phyloP scores from a whole-genome alignment of 805 yeast species.

The Diddensiella santjacobensis region DNA sequence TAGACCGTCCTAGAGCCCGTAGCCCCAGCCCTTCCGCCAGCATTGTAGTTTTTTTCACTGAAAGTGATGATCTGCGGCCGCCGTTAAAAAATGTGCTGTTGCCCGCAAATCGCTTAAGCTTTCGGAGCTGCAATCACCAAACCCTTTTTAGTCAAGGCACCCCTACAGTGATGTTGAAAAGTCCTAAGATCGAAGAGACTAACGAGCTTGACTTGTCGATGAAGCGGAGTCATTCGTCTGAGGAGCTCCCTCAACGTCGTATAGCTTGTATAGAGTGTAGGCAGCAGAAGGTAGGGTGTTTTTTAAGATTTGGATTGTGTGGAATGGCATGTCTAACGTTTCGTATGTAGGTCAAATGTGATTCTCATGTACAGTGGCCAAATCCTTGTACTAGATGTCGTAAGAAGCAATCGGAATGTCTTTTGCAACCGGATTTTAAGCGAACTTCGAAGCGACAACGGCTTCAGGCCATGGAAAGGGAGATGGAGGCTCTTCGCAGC shows the following conservation, averaged over 20 bases:
- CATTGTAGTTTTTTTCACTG: no score
- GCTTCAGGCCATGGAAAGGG: conserved; percentile 57
- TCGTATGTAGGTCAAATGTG: conserved; percentile 61
- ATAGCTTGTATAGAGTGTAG: conserved; percentile 94
- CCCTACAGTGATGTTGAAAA: no score
- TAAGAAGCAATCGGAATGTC: conserved; percentile 66
- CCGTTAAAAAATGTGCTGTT: no score
- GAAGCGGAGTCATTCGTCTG: neutral
- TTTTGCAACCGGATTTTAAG: conserved; percentile 75
- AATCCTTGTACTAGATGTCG: conserved; percentile 78
- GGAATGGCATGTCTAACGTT: conserved; percentile 8
- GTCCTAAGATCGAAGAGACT: no score
- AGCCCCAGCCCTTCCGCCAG: conserved; percentile 1
- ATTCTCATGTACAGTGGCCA: conserved; percentile 73
- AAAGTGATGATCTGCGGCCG: no score
- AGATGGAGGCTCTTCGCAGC: conserved; percentile 64
- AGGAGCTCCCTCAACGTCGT: neutral
- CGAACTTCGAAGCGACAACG: conserved; percentile 76
- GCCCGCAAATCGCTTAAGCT: no score
- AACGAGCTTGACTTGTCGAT: neutral
- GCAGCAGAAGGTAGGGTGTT: conserved; percentile 64
- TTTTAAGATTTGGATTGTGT: neutral
- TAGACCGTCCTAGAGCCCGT: conserved; percentile 4
- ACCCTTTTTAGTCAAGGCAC: no score
- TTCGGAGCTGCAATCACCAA: no score